Percentiles rank a stretch among this genome's conserved stretches.
Conservation (phyloP, 148 eudicot genomes). For the Camellia japonica region DNA sequence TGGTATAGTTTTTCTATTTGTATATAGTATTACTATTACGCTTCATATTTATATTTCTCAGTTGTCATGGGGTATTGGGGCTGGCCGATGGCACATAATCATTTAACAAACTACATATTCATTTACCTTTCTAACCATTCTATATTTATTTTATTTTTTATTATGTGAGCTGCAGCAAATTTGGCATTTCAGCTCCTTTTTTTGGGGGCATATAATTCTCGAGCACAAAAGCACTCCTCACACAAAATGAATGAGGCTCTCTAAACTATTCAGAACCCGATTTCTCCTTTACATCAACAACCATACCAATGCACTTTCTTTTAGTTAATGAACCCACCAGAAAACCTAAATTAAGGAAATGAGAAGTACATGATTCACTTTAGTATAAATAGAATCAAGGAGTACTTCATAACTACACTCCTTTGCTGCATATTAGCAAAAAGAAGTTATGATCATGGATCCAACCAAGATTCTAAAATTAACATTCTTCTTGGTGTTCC, state of each 20-base stretch:
- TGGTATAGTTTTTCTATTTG: no score
- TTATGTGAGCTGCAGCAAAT: neutral
- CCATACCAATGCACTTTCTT: neutral
- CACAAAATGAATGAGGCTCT: conserved; percentile 9
- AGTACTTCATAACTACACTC: conserved; percentile 6
- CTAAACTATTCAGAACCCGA: neutral
- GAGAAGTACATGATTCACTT: neutral
- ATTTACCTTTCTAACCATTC: neutral
- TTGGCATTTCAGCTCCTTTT: neutral
- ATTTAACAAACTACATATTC: no score
- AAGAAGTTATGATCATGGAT: neutral
- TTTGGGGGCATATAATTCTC: neutral
- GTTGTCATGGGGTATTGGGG: no score
- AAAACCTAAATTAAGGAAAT: neutral
- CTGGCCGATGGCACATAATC: no score
- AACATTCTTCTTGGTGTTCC: neutral
- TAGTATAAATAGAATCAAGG: conserved; percentile 29
- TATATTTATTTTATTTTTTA: no score
- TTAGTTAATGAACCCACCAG: neutral
- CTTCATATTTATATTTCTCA: no score
- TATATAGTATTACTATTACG: neutral
- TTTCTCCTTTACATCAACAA: neutral
- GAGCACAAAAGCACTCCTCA: neutral
- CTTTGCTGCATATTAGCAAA: conserved; percentile 8
- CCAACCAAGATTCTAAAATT: conserved; percentile 10